These are phyloP conservation scores for Aphanomyces euteiches DNA, from an alignment of 352 stramenopile species.

Conservation along the genomic window DNA sequence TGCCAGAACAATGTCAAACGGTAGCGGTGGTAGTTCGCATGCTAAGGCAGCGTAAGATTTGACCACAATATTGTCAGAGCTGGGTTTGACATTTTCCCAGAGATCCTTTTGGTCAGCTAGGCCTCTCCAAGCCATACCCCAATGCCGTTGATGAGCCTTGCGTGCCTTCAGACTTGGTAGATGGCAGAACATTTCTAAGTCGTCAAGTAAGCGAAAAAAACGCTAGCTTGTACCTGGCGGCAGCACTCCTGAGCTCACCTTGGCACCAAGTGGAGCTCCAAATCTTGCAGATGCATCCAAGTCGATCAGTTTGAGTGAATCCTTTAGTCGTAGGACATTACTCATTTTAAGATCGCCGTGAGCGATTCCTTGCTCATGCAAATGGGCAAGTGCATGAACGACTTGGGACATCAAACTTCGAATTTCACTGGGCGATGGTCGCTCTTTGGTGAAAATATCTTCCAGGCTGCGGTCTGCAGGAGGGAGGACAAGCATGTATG, in stretches of 20 bases:
- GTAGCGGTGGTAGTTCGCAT: neutral
- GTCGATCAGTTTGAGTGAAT: conserved; percentile 32
- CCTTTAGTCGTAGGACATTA: conserved; percentile 30
- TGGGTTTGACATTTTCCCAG: neutral
- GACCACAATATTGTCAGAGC: neutral
- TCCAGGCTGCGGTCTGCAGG: neutral
- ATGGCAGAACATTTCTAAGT: conserved; percentile 16
- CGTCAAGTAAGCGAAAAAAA: neutral
- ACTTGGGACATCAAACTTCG: neutral
- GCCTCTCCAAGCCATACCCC: too few relatives aligned
- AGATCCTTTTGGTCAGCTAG: neutral
- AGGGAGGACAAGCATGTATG: neutral
- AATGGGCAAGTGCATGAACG: neutral
- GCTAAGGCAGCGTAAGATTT: neutral
- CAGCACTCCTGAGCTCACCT: conserved; percentile 30
- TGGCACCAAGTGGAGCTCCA: neutral
- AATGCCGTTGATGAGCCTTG: neutral
- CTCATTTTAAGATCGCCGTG: conserved; percentile 33
- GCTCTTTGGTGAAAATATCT: neutral
- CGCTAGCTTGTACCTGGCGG: conserved; percentile 17
- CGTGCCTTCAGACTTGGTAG: neutral
- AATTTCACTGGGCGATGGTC: neutral
- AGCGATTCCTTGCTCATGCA: conserved; percentile 8
- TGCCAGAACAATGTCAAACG: conserved; percentile 17
- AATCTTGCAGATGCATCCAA: conserved; percentile 18